Conservation (phyloP, 2,329 filamentous ascomycete genomes). For the Penicillium vulpinum region DNA sequence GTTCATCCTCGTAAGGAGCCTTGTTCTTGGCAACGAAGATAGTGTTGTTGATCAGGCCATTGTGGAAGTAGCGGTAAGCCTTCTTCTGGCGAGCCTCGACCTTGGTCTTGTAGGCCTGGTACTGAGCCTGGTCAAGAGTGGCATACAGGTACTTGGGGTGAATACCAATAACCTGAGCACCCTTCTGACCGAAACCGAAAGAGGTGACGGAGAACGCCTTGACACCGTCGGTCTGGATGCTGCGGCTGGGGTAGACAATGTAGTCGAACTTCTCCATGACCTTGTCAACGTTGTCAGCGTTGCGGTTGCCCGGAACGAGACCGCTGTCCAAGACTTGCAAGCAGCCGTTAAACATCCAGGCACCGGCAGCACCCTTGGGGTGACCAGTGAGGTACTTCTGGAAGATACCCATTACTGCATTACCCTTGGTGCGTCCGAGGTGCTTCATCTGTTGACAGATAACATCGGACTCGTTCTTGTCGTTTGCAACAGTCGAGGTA, state of each 20-base stretch:
- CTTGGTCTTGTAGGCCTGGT: conserved; percentile 79
- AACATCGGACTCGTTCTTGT: conserved; percentile 99
- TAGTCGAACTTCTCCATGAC: conserved; percentile 97
- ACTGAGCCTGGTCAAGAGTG: conserved; percentile 84
- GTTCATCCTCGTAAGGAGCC: conserved; percentile 83
- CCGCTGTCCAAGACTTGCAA: conserved; percentile 93
- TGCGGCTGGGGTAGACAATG: conserved; percentile 93
- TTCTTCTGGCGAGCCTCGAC: conserved; percentile 95
- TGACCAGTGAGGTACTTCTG: conserved; percentile 99
- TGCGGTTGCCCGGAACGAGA: conserved; percentile 93
- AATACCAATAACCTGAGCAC: conserved; percentile 93
- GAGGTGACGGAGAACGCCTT: conserved; percentile 99
- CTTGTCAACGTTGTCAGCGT: conserved; percentile 95
- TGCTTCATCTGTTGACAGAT: conserved; percentile 95
- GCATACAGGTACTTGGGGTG: conserved; percentile 96
- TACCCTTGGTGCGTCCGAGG: conserved; percentile 93
- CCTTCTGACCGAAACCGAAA: conserved; percentile 99
- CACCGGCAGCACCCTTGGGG: conserved; percentile 97
- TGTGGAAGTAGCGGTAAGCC: conserved; percentile 98
- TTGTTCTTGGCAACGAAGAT: conserved; percentile 95
- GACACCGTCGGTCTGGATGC: conserved; percentile 94
- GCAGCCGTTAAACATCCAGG: conserved; percentile 99
- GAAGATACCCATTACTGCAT: conserved; percentile 94
- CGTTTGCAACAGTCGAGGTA: conserved; percentile 96
- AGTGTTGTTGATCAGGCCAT: conserved; percentile 95